Percentiles rank a stretch among this genome's conserved stretches.
Evolutionary conservation across 1,284 basidiomycete genomes (phyloP).

Genomic region (Phylloboletellus chloephorus): DNA sequence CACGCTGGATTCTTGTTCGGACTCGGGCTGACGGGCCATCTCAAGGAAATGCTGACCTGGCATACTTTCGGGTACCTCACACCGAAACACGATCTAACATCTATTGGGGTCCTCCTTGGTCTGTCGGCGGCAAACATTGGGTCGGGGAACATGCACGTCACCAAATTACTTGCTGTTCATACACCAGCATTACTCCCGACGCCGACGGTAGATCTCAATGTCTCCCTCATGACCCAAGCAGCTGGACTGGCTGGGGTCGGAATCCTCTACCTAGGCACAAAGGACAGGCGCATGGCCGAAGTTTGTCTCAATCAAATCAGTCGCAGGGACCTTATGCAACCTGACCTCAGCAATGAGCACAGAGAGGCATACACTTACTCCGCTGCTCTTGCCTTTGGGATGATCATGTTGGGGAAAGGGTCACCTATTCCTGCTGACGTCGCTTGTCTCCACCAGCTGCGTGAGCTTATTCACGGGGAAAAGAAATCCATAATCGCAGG

Average conservation of each 20-base stretch:
- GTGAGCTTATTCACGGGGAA: slow-evolving; percentile 70
- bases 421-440: slow-evolving; percentile 72
- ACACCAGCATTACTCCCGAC: slow-evolving; percentile 88
- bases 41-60: slow-evolving; percentile 85
- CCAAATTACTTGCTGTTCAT: slow-evolving; percentile 88
- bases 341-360: slow-evolving; percentile 79
- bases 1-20: slow-evolving; percentile 96
- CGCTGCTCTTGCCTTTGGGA: slow-evolving; percentile 86
- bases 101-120: slow-evolving; percentile 89
- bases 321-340: slow-evolving; percentile 68
- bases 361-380: slow-evolving; percentile 91
- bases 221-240: slow-evolving; percentile 85
- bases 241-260: slow-evolving; percentile 88
- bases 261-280: slow-evolving; percentile 83
- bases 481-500: slow-evolving; percentile 35
- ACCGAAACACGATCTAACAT: slow-evolving; percentile 91
- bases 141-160: slow-evolving; percentile 80
- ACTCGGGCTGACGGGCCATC: slow-evolving; percentile 86
- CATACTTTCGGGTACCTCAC: slow-evolving; percentile 89
- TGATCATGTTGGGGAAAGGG: slow-evolving; percentile 92
- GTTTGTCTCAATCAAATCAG: slow-evolving; percentile 84
- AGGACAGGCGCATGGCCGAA: slow-evolving; percentile 88
- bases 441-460: slow-evolving; percentile 60
- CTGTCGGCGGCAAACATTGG: slow-evolving; percentile 91
- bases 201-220: slow-evolving; percentile 83